phyloP scores from a whole-genome alignment of 768 basidiomycete species.

The Hypholoma fasciculare region DNA sequence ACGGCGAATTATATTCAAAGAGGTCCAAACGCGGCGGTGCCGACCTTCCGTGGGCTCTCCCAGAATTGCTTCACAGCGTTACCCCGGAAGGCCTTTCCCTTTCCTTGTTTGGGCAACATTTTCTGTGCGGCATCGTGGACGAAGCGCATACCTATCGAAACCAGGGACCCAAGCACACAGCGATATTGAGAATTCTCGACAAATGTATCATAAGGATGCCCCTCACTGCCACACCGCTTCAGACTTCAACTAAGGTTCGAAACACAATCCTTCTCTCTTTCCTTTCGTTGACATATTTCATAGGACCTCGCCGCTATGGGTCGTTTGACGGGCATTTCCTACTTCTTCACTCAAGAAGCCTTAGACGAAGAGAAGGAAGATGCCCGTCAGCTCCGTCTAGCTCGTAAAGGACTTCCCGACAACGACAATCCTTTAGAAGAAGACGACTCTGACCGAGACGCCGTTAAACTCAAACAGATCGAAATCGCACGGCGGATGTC shows the following conservation, averaged over 20 bases:
- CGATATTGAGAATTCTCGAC: constrained; percentile 14
- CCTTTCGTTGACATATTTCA: not conserved
- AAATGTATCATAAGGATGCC: constrained; percentile 10
- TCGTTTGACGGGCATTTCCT: constrained; percentile 22
- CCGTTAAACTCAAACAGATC: constrained; percentile 5
- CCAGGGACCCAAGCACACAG: constrained; percentile 11
- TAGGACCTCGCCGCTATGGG: constrained; percentile 29
- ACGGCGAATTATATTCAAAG: not conserved
- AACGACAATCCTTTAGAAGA: not conserved
- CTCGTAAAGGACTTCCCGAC: constrained; percentile 7
- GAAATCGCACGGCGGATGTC: constrained; percentile 14
- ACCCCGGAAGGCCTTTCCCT: not conserved
- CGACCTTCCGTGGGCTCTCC: not conserved
- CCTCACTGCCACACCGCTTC: constrained; percentile 30
- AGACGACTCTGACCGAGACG: constrained; percentile 8
- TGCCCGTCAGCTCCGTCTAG: constrained; percentile 4
- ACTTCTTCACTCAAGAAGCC: constrained; percentile 21
- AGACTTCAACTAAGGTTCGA: constrained; percentile 21
- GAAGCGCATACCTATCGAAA: constrained; percentile 26
- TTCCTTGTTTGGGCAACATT: constrained; percentile 17
- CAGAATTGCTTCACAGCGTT: constrained; percentile 8
- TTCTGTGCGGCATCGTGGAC: constrained; percentile 16
- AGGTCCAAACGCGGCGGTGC: constrained; percentile 3
- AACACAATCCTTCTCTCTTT: not conserved
- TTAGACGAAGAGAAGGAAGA: constrained; percentile 23